Base-by-base conservation (phyloP, 148 eudicot species). In the Rhododendron ferrugineum region DNA sequence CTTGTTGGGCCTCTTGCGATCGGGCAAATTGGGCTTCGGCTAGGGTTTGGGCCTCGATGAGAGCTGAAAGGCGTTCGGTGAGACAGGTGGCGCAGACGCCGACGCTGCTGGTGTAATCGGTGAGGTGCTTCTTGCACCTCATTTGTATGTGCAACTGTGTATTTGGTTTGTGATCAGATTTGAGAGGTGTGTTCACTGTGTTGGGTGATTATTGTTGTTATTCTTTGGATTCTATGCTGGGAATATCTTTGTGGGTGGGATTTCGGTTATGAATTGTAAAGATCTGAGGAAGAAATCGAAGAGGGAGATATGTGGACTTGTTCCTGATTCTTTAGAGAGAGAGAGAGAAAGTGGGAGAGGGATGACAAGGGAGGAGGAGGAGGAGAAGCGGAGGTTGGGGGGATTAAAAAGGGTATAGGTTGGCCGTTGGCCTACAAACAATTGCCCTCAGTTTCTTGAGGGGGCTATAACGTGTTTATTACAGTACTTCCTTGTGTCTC, bases 31-130 rank as follows among this genome's bases (percentile, higher is more conserved):
- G 73, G 15, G 73, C 73, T 66, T 84, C 82, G 5, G 79, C 78
- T n/a, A 89, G 84, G 32, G 90, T 56, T 81, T 94, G 98, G 18
- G 90, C 91, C 6, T 90, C 92, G 80, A 93, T 88, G 36, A 95
- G 47, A 3, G 86, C 32, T 18, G 87, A 40, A 2, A 96, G 94
- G 1, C 92, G 92, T 28, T 94, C 90, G 1, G 96, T 94, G 87
- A 96, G 96, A 79, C 99, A 96, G 54, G 98, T 78, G 22, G 96
- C 95, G 89, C 99, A 96, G 46, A 95, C 97, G 58, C 98, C 99
- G 83, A 89, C 85, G 74, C 34, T 52, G 89, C 98, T 91, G 37
- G 91, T 94, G 2, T 42, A 26, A 79, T 96, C 99, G 28, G 86
- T 73, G 0, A 88, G 49, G 88, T 96, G 99, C 44, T 92, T 95